phyloP scores from a whole-genome alignment of 768 basidiomycete species.

The Lactifluus rugatus region DNA sequence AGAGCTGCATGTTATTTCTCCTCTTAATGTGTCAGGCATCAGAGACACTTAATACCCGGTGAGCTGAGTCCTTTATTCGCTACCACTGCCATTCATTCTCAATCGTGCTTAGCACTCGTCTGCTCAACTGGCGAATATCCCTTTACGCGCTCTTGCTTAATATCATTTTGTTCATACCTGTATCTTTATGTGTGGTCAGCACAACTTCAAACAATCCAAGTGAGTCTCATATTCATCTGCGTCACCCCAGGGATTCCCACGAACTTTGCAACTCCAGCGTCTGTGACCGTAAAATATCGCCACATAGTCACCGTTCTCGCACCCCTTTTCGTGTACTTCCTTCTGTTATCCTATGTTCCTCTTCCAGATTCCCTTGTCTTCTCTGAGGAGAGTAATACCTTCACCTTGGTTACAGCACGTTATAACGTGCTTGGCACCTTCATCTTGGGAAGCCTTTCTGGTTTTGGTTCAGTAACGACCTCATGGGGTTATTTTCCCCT shows the following conservation, averaged over 20 bases:
- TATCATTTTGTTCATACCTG: slow-evolving; percentile 59
- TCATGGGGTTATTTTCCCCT: slow-evolving; percentile 52
- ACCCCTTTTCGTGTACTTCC: slow-evolving; percentile 36
- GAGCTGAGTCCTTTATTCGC: slow-evolving; percentile 23
- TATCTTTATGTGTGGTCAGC: slow-evolving; percentile 51
- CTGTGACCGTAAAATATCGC: not conserved
- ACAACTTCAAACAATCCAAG: slow-evolving; percentile 25
- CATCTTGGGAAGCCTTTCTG: slow-evolving; percentile 71
- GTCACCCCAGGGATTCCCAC: not conserved
- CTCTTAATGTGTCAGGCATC: slow-evolving; percentile 65
- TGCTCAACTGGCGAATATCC: slow-evolving; percentile 61
- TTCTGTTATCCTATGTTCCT: slow-evolving; percentile 56
- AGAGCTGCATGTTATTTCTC: slow-evolving; percentile 62
- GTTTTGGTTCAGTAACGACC: slow-evolving; percentile 64
- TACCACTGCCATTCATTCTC: not conserved
- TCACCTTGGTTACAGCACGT: slow-evolving; percentile 40
- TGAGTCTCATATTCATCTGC: slow-evolving; percentile 12
- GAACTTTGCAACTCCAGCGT: not conserved
- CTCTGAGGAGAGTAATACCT: slow-evolving; percentile 30
- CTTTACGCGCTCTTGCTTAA: slow-evolving; percentile 48
- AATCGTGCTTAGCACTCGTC: slow-evolving; percentile 38
- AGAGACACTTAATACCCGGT: slow-evolving; percentile 46
- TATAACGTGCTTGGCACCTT: slow-evolving; percentile 69
- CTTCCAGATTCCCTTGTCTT: slow-evolving; percentile 42
- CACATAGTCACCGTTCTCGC: slow-evolving; percentile 5